These are phyloP conservation scores for Cyclotella kingstonii DNA, from an alignment of 108 stramenopile species.

Conservation along the genomic window DNA sequence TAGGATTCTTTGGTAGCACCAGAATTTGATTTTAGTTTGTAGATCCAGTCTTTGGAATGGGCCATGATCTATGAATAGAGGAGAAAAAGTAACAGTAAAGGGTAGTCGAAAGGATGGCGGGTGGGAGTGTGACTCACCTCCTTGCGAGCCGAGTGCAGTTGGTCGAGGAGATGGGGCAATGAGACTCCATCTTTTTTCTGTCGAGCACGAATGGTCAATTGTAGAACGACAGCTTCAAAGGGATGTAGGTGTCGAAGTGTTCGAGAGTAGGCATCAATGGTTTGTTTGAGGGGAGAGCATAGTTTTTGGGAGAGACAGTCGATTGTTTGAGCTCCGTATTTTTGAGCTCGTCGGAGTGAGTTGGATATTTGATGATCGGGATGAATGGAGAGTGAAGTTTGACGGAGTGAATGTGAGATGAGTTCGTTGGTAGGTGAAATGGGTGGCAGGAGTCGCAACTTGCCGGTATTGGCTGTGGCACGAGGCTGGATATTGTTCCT, in stretches of 20 bases:
- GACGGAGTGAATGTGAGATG: slow-evolving; percentile 52
- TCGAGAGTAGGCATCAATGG: slow-evolving; percentile 72
- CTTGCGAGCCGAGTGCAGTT: slow-evolving; percentile 84
- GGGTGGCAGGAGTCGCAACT: slow-evolving; percentile 73
- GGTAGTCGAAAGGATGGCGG: no score
- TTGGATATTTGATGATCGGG: slow-evolving; percentile 55
- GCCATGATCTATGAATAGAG: no score
- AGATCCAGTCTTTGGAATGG: no score
- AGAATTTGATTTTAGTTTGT: no score
- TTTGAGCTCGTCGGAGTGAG: slow-evolving; percentile 62
- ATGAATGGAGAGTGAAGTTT: slow-evolving; percentile 39
- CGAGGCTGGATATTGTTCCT: no score
- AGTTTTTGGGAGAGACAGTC: slow-evolving; percentile 76
- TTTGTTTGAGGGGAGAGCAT: slow-evolving; percentile 79
- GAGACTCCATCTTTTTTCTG: slow-evolving; percentile 79
- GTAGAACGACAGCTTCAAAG: slow-evolving; percentile 90
- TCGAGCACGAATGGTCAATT: slow-evolving; percentile 79
- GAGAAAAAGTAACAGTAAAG: no score
- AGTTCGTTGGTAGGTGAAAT: slow-evolving; percentile 71
- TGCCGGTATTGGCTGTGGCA: slow-evolving; percentile 65
- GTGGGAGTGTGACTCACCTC: slow-evolving; percentile 67
- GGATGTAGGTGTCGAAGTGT: slow-evolving; percentile 85
- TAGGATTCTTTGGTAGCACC: no score
- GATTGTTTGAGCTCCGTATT: slow-evolving; percentile 75
- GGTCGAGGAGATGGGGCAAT: slow-evolving; percentile 52